A percentile compares a stretch with the other conserved stretches of the same genome.
Evolutionary conservation across 2,329 filamentous ascomycete species (phyloP).

Genomic region (Aspergillus brunneoviolaceus): DNA sequence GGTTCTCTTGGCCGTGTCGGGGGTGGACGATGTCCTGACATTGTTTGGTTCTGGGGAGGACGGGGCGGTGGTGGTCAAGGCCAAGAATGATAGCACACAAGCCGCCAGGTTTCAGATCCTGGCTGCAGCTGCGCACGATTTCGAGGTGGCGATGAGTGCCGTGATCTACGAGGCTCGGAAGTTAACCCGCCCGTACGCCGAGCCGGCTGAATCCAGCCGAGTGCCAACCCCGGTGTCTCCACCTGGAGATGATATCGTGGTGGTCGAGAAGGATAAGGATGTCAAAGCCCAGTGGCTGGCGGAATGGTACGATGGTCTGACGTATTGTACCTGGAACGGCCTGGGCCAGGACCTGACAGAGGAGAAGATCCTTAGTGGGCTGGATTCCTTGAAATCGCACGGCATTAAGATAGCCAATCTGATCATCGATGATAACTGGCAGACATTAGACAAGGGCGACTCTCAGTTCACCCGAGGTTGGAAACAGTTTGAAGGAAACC

Average conservation of each 20-base stretch:
- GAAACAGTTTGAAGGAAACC: constrained; percentile 84
- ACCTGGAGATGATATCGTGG: constrained; percentile 41
- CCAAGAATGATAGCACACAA: constrained; percentile 66
- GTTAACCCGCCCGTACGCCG: constrained; percentile 47
- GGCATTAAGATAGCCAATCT: constrained; percentile 78
- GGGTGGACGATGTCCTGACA: constrained; percentile 67
- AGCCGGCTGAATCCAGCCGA: constrained; percentile 14
- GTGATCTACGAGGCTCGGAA: constrained; percentile 85
- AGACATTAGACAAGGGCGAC: constrained; percentile 64
- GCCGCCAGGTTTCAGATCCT: constrained; percentile 62
- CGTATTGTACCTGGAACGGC: constrained; percentile 97
- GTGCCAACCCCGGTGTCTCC: constrained; percentile 30
- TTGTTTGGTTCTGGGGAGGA: constrained; percentile 64
- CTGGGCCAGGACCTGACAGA: constrained; percentile 81
- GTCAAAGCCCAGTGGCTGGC: constrained; percentile 64
- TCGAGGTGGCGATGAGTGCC: constrained; percentile 74
- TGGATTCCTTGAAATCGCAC: constrained; percentile 68
- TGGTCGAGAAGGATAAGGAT: constrained; percentile 46
- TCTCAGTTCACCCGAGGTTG: constrained; percentile 59
- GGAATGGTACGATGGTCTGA: constrained; percentile 87
- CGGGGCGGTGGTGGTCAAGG: constrained; percentile 68
- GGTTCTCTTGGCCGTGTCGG: constrained; percentile 75
- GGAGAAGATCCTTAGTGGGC: constrained; percentile 71
- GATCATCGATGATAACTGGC: constrained; percentile 98
- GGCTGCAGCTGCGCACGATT: constrained; percentile 67